Conservation (phyloP, 768 basidiomycete genomes). For the Lactarius deliciosus region DNA sequence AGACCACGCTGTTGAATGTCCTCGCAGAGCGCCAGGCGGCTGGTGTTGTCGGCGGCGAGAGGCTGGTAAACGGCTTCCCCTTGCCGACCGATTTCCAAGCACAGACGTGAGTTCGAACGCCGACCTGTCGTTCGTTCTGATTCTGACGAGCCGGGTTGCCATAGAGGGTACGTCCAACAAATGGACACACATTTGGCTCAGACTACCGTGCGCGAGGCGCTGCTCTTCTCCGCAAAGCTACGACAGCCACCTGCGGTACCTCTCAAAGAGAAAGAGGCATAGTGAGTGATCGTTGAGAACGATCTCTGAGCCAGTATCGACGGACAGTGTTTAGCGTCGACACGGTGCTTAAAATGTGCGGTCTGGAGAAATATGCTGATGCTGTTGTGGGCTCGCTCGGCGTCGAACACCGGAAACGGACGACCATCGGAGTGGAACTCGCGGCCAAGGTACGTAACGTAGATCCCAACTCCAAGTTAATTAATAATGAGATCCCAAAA, state of each 20-base stretch:
- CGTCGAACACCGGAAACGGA: slow-evolving; percentile 74
- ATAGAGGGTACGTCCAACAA: slow-evolving; percentile 83
- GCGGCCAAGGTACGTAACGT: slow-evolving; percentile 58
- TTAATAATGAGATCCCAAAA: slow-evolving; percentile 28
- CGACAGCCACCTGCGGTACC: slow-evolving; percentile 71
- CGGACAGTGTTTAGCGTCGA: slow-evolving; percentile 42
- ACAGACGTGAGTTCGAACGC: slow-evolving; percentile 45
- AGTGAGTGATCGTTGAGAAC: slow-evolving; percentile 47
- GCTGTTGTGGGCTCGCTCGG: slow-evolving; percentile 67
- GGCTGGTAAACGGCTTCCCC: slow-evolving; percentile 46
- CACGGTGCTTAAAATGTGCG: slow-evolving; percentile 59
- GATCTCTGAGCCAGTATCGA: neutral
- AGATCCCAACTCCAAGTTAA: neutral
- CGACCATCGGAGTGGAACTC: slow-evolving; percentile 85
- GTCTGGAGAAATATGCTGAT: slow-evolving; percentile 62
- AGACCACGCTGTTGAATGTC: slow-evolving; percentile 54
- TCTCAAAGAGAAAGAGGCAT: slow-evolving; percentile 72
- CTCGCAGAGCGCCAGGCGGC: slow-evolving; percentile 41
- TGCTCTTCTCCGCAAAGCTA: slow-evolving; percentile 75
- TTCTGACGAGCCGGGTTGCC: neutral
- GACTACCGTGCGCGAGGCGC: slow-evolving; percentile 76
- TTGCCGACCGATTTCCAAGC: slow-evolving; percentile 52
- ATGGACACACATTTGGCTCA: slow-evolving; percentile 76
- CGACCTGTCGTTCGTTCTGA: slow-evolving; percentile 41
- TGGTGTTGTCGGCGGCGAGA: slow-evolving; percentile 45